phyloP scores from a whole-genome alignment of 1,139 yeast genomes.

The Pichia kudriavzevii region DNA sequence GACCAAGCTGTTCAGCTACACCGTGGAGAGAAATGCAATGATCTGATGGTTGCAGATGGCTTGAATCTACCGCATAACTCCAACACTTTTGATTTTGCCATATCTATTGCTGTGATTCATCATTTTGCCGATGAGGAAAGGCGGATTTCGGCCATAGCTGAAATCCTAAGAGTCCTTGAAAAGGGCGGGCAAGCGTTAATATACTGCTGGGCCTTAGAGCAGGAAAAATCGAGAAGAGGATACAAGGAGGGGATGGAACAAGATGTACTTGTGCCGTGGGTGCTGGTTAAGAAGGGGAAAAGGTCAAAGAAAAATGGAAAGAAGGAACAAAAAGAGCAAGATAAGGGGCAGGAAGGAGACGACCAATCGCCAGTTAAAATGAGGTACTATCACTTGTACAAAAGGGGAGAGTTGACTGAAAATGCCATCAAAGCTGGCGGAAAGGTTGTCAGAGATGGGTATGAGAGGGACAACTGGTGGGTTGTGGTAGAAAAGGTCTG shows the following conservation, averaged over 20 bases:
- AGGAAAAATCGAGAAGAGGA: conserved; percentile 76
- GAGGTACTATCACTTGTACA: conserved; percentile 83
- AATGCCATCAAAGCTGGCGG: conserved; percentile 69
- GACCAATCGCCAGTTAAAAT: conserved; percentile 48
- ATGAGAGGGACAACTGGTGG: conserved; percentile 97
- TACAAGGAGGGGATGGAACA: conserved; percentile 87
- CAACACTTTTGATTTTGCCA: conserved; percentile 72
- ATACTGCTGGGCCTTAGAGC: conserved; percentile 97
- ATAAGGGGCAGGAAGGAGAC: conserved; percentile 18
- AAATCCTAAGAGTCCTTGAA: conserved; percentile 54
- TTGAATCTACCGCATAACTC: conserved; percentile 58
- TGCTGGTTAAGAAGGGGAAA: conserved; percentile 42
- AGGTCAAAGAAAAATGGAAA: conserved; percentile 25
- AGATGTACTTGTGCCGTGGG: conserved; percentile 96
- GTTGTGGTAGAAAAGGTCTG: conserved; percentile 36
- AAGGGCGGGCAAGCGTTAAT: conserved; percentile 64
- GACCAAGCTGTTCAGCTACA: conserved; percentile 56
- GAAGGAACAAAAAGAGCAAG: conserved; percentile 12
- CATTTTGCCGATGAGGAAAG: conserved; percentile 85
- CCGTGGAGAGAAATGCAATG: conserved; percentile 30
- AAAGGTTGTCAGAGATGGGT: conserved; percentile 60
- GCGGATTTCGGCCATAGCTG: conserved; percentile 63
- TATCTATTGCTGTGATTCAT: conserved; percentile 92
- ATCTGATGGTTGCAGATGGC: conserved; percentile 71
- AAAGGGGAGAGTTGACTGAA: conserved; percentile 68